Percentiles rank a stretch among this genome's conserved stretches.
These are phyloP conservation scores for Apiospora phragmitis DNA, from an alignment of 2,329 filamentous ascomycete genomes.

Conservation along the genomic window DNA sequence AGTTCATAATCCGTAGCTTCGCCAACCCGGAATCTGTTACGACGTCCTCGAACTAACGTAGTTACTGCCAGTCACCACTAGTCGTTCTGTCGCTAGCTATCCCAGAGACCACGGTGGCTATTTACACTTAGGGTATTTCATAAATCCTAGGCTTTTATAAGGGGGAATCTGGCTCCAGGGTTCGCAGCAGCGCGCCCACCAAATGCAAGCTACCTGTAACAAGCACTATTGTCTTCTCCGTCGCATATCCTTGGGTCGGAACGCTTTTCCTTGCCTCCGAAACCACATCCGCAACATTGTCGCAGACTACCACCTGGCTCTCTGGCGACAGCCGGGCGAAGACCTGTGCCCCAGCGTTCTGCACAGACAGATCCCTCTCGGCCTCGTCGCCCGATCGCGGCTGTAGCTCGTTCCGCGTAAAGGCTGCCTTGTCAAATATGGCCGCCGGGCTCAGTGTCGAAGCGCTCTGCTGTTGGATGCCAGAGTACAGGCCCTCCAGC, in stretches of 20 bases:
- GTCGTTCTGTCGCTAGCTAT: background rate
- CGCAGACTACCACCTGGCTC: slow-evolving; percentile 49
- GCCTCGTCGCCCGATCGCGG: slow-evolving; percentile 49
- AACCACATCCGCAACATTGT: slow-evolving; percentile 74
- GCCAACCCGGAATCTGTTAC: no score
- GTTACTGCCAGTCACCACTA: background rate
- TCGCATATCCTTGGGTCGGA: slow-evolving; percentile 33
- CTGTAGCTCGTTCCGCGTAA: slow-evolving; percentile 69
- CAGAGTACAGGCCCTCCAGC: slow-evolving; percentile 8
- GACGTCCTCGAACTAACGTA: no score
- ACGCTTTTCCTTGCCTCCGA: slow-evolving; percentile 48
- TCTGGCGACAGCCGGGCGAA: slow-evolving; percentile 59
- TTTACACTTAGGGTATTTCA: background rate
- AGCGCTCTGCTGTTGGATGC: background rate
- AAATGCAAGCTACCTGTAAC: slow-evolving; percentile 85
- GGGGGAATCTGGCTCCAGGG: slow-evolving; percentile 50
- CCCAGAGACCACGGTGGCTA: background rate
- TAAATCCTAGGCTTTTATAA: background rate
- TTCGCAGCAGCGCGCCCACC: slow-evolving; percentile 75
- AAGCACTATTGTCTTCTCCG: slow-evolving; percentile 54
- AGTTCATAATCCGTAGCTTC: no score
- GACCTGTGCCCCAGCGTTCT: slow-evolving; percentile 62
- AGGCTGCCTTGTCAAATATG: slow-evolving; percentile 72
- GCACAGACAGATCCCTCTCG: slow-evolving; percentile 58
- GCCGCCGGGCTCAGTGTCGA: slow-evolving; percentile 17